Conservation (phyloP, 2,329 filamentous ascomycete species). For the Capronia americana region DNA sequence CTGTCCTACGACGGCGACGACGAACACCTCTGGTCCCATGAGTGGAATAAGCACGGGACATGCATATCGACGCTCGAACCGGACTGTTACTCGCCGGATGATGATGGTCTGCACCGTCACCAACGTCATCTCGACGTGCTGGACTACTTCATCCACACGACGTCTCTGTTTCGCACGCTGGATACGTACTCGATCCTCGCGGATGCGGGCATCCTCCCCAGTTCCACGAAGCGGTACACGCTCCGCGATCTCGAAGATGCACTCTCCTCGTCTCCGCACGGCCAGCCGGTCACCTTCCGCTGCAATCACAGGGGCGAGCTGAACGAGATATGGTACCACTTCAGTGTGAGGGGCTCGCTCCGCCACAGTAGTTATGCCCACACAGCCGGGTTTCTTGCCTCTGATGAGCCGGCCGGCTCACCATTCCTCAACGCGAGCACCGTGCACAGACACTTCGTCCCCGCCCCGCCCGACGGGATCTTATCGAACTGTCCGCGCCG, state of each 20-base stretch:
- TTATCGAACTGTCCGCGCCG: slow-evolving; percentile 67
- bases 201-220: slow-evolving; percentile 65
- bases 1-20: slow-evolving; percentile 70
- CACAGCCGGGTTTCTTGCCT: neutral
- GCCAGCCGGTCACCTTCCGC: slow-evolving; percentile 63
- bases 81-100: slow-evolving; percentile 62
- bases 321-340: slow-evolving; percentile 68
- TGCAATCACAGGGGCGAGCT: slow-evolving; percentile 61
- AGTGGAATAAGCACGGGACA: slow-evolving; percentile 78
- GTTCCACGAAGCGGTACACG: slow-evolving; percentile 63
- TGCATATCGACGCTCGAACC: slow-evolving; percentile 69
- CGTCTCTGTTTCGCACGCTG: slow-evolving; percentile 69
- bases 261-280: slow-evolving; percentile 60
- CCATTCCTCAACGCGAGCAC: slow-evolving; percentile 56
- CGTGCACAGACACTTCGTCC: slow-evolving; percentile 52
- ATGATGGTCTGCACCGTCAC: neutral
- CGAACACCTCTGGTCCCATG: slow-evolving; percentile 73
- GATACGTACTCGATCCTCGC: slow-evolving; percentile 69
- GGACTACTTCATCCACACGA: slow-evolving; percentile 71
- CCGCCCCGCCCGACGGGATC: slow-evolving; percentile 55
- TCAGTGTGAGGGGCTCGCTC: slow-evolving; percentile 61
- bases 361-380: slow-evolving; percentile 33
- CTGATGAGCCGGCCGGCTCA: slow-evolving; percentile 22
- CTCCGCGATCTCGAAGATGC: slow-evolving; percentile 65
- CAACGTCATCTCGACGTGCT: slow-evolving; percentile 60